phyloP scores from a whole-genome alignment of 2,329 filamentous ascomycete species.

The Sporothrix phasma region DNA sequence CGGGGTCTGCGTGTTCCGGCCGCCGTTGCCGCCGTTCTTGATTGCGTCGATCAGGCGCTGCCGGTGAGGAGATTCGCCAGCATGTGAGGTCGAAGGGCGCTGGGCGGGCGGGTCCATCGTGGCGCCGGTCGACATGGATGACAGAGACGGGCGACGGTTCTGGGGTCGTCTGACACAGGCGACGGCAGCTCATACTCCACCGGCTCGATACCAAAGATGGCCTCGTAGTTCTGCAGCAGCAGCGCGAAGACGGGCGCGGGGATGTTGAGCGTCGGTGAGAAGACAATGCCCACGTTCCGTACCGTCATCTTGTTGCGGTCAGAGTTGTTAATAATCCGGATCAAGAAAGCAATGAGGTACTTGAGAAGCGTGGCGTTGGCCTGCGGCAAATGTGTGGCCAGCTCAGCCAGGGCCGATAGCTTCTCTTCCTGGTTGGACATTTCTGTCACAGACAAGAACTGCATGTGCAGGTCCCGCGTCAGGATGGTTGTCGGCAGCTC shows the following conservation, averaged over 20 bases:
- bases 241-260: constrained; percentile 88
- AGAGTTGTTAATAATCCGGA: constrained; percentile 84
- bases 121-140: constrained; percentile 16
- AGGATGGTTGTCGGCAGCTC: constrained; percentile 87
- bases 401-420: constrained; percentile 60
- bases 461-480: constrained; percentile 78
- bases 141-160: constrained; percentile 20
- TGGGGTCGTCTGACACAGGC: constrained; percentile 28
- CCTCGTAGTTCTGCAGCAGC: constrained; percentile 82
- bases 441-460: constrained; percentile 79
- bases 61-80: constrained; percentile 42
- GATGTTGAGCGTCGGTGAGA: constrained; percentile 93
- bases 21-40: constrained; percentile 23
- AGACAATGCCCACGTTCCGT: constrained; percentile 94
- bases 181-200: constrained; percentile 52
- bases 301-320: constrained; percentile 97
- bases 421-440: constrained; percentile 66
- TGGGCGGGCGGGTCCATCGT: constrained; percentile 26
- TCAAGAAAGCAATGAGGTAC: constrained; percentile 78
- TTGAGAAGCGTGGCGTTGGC: constrained; percentile 74
- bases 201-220: constrained; percentile 67
- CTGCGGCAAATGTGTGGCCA: constrained; percentile 70
- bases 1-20: constrained; percentile 40
- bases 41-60: constrained; percentile 38
- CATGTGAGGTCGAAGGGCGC: constrained; percentile 41